phyloP scores from a whole-genome alignment of 345 rosid genomes.

The Salix brachista region DNA sequence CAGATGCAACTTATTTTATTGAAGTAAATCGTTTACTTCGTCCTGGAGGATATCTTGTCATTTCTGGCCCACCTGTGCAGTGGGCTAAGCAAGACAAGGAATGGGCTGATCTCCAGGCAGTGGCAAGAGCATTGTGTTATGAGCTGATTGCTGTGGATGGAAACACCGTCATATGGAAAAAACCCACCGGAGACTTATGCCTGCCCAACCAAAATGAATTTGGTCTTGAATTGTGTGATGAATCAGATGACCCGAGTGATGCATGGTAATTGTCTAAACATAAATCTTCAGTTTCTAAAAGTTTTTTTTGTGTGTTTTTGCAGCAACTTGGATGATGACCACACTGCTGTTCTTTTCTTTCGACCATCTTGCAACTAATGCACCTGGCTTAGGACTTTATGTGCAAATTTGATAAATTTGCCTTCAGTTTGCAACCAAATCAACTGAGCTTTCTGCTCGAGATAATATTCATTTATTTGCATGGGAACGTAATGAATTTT shows the following conservation, averaged over 20 bases:
- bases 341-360: neutral
- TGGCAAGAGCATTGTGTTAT: constrained; percentile 82
- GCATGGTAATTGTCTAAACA: constrained; percentile 63
- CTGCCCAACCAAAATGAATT: constrained; percentile 67
- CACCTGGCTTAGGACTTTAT: neutral
- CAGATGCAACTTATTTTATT: constrained; percentile 89
- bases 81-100: constrained; percentile 98
- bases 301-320: neutral
- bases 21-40: constrained; percentile 92
- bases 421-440: neutral
- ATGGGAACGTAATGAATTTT: neutral
- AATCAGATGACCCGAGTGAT: constrained; percentile 57
- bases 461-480: neutral
- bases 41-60: constrained; percentile 89
- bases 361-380: neutral
- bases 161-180: constrained; percentile 96
- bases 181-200: constrained; percentile 71
- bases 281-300: constrained; percentile 6
- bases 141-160: constrained; percentile 86
- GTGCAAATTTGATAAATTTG: constrained; percentile 3
- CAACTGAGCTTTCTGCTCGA: neutral
- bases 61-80: constrained; percentile 98
- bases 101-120: constrained; percentile 97
- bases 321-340: neutral
- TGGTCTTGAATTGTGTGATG: constrained; percentile 68